Evolutionary conservation across 805 yeast genomes (phyloP), one percentile per base, ranked within the genome.

Genomic region (Yamadazyma sp.): DNA sequence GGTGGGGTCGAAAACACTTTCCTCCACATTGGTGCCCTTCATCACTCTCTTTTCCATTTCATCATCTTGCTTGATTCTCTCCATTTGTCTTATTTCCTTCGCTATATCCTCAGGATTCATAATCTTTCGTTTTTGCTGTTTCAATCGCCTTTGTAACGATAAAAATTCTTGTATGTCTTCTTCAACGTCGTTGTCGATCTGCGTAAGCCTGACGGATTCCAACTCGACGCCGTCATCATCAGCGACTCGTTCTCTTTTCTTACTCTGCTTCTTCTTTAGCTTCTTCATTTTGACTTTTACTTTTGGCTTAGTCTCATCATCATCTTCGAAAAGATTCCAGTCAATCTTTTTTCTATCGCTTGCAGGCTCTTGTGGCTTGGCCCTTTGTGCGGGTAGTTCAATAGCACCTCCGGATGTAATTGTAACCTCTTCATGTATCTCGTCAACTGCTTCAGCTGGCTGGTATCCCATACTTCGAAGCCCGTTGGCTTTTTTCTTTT

Each of bases 1-100:
- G 1, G 73, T 73, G 16, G 64, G 73, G 46, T 74, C 73, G 16
- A 71, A 54, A 1, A 66, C 58, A 16, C 69, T 18, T 2, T 29
- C 51, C 2, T 26, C 50, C 9, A 13, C 19, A 10, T 11, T 16
- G 3, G 27, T 24, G n/a, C n/a, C n/a, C 5, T 24, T 38, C 43
- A 42, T 45, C 1, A 39, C 15, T 3, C 26, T 23, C 12, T 36
- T 43, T 15, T 52, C 54, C 26, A 41, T 14, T 6, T 41, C 41
- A 17, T 47, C 45, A 28, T 48, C 49, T 52, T 6, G 47, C 38
- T 48, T 54, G 37, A 35, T 41, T 28, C 51, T 44, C 31, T 40
- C 46, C 42, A 42, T 47, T 51, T 31, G 49, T 16, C 54, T 49
- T 4, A 75, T 55, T 34, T 71, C 71, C 9, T 48, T 44, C 0